These are phyloP conservation scores for Ascochyta fabae DNA, from an alignment of 2,329 filamentous ascomycete species.

Conservation along the genomic window DNA sequence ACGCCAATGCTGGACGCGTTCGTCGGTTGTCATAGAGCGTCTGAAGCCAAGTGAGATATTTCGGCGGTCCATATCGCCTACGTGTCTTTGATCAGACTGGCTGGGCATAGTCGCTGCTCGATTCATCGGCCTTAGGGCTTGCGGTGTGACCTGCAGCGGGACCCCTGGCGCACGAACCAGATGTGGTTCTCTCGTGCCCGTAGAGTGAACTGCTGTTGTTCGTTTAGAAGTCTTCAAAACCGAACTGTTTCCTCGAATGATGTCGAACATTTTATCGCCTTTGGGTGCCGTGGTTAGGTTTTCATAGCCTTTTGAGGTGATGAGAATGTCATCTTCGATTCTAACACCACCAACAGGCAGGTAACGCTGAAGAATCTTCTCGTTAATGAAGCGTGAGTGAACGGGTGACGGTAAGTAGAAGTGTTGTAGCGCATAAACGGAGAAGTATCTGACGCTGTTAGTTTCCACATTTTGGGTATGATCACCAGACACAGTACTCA, in stretches of 20 bases:
- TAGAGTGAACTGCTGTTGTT: background rate
- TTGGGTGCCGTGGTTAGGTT: conserved; percentile 77
- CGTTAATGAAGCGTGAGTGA: conserved; percentile 78
- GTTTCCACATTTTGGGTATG: background rate
- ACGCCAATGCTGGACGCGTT: conserved; percentile 29
- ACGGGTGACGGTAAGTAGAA: conserved; percentile 76
- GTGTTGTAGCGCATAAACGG: conserved; percentile 78
- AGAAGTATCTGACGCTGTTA: conserved; percentile 77
- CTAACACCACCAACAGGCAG: conserved; percentile 81
- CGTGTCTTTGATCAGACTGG: conserved; percentile 6
- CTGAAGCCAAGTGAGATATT: conserved; percentile 28
- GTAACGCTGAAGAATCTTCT: conserved; percentile 74
- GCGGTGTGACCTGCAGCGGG: conserved; percentile 17
- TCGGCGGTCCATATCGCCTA: conserved; percentile 17
- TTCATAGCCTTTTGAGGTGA: conserved; percentile 71
- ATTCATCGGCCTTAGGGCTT: conserved; percentile 21
- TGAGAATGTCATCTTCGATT: conserved; percentile 75
- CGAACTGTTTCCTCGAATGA: conserved; percentile 49
- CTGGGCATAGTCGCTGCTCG: conserved; percentile 35
- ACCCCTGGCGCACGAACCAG: conserved; percentile 40
- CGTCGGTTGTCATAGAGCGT: conserved; percentile 34
- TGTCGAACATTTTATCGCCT: conserved; percentile 67
- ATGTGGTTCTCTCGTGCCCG: conserved; percentile 8
- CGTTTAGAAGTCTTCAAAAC: background rate
- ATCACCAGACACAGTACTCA: conserved; percentile 18